Percentiles rank a stretch among this genome's conserved stretches.
These are phyloP conservation scores for Thelonectria discophora DNA, from an alignment of 2,329 filamentous ascomycete genomes.

Conservation along the genomic window DNA sequence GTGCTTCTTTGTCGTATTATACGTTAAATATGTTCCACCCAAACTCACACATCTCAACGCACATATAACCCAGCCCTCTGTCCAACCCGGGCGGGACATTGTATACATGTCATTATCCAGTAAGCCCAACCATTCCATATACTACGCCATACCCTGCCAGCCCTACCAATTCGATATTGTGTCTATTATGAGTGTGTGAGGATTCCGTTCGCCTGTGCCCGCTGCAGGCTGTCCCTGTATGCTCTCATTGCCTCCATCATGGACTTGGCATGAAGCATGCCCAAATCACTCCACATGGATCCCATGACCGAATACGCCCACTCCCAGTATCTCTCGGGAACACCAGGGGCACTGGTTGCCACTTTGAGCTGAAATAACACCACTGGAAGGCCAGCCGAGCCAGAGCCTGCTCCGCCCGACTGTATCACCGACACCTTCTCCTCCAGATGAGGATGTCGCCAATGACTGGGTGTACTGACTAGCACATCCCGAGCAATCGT, in stretches of 20 bases:
- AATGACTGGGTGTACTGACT: constrained; percentile 58
- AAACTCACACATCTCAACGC: constrained; percentile 8
- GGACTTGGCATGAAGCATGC: constrained; percentile 59
- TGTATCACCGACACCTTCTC: constrained; percentile 50
- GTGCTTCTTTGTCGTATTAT: too few relatives aligned
- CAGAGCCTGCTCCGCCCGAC: constrained; percentile 53
- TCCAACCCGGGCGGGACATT: constrained; percentile 6
- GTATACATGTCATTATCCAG: constrained; percentile 10
- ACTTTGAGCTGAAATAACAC: constrained; percentile 59
- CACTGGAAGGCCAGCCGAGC: constrained; percentile 58
- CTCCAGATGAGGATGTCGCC: constrained; percentile 58
- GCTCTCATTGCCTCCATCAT: constrained; percentile 54
- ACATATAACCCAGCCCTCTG: background rate
- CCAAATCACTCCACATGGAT: constrained; percentile 60
- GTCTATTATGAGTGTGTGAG: constrained; percentile 8
- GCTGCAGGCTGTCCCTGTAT: constrained; percentile 30
- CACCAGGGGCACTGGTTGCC: constrained; percentile 57
- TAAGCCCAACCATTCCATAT: constrained; percentile 16
- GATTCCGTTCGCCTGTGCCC: constrained; percentile 22
- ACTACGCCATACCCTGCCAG: constrained; percentile 15
- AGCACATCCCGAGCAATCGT: constrained; percentile 55
- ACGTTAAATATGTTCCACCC: too few relatives aligned
- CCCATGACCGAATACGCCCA: constrained; percentile 58
- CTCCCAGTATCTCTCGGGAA: constrained; percentile 52
- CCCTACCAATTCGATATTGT: background rate